phyloP scores from a whole-genome alignment of 768 basidiomycete genomes.

The Trametes villosa region DNA sequence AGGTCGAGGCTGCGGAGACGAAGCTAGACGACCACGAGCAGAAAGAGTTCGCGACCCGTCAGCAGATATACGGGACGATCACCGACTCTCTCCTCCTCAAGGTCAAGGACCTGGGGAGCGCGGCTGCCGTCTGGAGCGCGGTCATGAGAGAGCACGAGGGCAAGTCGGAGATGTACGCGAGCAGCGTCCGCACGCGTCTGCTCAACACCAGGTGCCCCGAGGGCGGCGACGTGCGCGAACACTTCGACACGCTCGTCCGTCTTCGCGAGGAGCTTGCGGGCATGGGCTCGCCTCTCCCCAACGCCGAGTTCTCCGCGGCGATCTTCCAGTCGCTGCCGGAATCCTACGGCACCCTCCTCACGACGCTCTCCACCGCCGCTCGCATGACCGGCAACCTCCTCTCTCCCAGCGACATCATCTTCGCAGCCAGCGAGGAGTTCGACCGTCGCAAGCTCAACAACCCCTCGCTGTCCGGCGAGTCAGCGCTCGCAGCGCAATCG shows the following conservation, averaged over 20 bases:
- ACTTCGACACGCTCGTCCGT: neutral
- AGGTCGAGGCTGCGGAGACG: conserved; percentile 1
- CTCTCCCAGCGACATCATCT: neutral
- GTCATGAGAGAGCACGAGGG: neutral
- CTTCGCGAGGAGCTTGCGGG: neutral
- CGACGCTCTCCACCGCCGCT: neutral
- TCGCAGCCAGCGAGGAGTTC: conserved; percentile 1
- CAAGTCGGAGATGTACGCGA: conserved; percentile 7
- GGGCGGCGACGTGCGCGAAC: neutral
- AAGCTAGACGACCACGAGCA: conserved; percentile 2
- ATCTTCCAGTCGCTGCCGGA: neutral
- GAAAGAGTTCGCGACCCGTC: conserved; percentile 2
- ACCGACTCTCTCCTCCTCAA: conserved; percentile 3
- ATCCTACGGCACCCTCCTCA: neutral
- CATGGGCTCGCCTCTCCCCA: neutral
- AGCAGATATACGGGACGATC: conserved; percentile 13
- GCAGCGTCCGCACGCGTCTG: neutral
- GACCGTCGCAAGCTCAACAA: neutral
- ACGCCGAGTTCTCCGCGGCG: conserved; percentile 1
- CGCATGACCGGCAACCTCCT: neutral
- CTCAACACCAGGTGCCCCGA: conserved; percentile 1
- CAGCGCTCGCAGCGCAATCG: no score
- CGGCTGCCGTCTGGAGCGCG: conserved; percentile 1
- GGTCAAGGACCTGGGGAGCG: neutral
- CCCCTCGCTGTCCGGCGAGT: no score